phyloP scores from a whole-genome alignment of 208 protist species.

The Leishmania arabica region DNA sequence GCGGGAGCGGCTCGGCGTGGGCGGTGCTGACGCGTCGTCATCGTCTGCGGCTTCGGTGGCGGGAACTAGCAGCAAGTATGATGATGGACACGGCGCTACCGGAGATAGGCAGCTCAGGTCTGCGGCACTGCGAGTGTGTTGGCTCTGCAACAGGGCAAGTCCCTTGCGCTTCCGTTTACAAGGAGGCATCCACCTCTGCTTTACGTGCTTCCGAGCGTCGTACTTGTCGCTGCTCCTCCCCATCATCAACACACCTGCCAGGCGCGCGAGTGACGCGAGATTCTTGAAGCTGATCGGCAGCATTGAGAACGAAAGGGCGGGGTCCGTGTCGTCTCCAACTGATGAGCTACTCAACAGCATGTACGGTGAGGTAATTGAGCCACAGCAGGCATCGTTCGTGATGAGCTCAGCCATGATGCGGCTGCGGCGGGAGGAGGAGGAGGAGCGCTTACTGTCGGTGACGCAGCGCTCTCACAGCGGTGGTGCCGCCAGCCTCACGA shows the following conservation, averaged over 20 bases:
- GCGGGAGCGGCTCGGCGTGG: constrained; percentile 34
- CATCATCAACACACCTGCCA: constrained; percentile 48
- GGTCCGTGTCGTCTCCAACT: constrained; percentile 10
- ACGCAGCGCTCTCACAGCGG: not conserved
- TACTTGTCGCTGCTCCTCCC: constrained; percentile 57
- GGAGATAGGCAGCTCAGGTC: not conserved
- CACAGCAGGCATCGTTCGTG: constrained; percentile 46
- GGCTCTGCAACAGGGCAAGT: constrained; percentile 53
- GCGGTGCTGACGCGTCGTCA: not conserved
- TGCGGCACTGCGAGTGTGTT: constrained; percentile 36
- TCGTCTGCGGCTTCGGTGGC: not conserved
- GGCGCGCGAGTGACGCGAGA: constrained; percentile 40
- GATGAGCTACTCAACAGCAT: constrained; percentile 27
- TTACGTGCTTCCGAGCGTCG: constrained; percentile 64
- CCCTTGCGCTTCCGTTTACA: constrained; percentile 43
- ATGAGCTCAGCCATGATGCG: constrained; percentile 46
- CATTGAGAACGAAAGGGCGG: constrained; percentile 27
- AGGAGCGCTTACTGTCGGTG: constrained; percentile 16
- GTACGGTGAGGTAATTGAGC: constrained; percentile 36
- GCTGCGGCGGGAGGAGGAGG: constrained; percentile 24
- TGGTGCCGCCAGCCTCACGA: not conserved
- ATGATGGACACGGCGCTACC: not conserved
- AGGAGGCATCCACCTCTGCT: constrained; percentile 60
- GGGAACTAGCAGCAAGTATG: not conserved
- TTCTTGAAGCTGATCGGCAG: constrained; percentile 51